phyloP scores from a whole-genome alignment of 306 rosid species.

The Urtica urens region DNA sequence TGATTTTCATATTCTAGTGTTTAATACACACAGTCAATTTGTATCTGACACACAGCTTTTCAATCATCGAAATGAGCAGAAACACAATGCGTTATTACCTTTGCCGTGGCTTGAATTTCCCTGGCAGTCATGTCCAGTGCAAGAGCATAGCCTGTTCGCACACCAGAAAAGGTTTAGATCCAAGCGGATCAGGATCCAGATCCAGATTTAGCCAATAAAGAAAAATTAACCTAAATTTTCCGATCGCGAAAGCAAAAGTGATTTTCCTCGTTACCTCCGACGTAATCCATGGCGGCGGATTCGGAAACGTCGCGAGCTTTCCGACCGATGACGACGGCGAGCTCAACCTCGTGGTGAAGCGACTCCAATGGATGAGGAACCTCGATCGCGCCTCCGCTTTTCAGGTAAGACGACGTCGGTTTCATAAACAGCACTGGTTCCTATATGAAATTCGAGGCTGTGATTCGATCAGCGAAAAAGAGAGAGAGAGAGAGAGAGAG shows the following conservation, averaged over 20 bases:
- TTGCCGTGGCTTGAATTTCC: slow-evolving; percentile 76
- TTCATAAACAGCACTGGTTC: slow-evolving; percentile 81
- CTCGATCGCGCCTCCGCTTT: slow-evolving; percentile 77
- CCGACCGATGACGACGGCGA: slow-evolving; percentile 73
- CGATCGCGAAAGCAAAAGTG: background rate
- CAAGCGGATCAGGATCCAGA: background rate
- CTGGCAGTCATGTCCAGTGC: slow-evolving; percentile 96
- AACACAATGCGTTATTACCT: slow-evolving; percentile 41
- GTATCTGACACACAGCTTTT: no score
- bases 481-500: background rate
- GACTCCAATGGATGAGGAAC: slow-evolving; percentile 73
- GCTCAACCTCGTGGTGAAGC: slow-evolving; percentile 86
- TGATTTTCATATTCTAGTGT: no score
- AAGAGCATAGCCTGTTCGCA: slow-evolving; percentile 66
- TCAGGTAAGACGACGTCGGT: slow-evolving; percentile 88
- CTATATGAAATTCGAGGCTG: no score
- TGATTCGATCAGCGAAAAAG: background rate
- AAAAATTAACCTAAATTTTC: no score
- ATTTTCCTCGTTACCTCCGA: slow-evolving; percentile 37
- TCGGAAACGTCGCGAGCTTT: slow-evolving; percentile 82
- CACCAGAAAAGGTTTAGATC: background rate
- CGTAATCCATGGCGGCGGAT: slow-evolving; percentile 76
- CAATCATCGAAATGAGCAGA: no score
- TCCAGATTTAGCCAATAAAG: background rate
- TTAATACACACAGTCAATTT: no score